Base-by-base conservation (phyloP, 2,329 filamentous ascomycete genomes). In the Diplodia intermedia region DNA sequence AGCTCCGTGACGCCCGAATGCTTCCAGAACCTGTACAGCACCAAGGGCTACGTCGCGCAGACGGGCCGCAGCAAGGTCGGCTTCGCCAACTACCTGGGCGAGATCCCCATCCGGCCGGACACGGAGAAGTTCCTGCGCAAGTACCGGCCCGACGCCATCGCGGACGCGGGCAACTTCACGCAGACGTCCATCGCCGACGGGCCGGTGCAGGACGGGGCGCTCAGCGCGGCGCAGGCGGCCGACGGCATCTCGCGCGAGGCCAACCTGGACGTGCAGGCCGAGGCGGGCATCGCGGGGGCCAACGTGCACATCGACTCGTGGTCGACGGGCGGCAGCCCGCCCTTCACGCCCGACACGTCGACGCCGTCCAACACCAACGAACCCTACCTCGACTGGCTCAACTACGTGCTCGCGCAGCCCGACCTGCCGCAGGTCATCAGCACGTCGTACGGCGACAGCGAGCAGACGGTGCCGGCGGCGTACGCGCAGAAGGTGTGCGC, bases 361-460 rank as follows among this genome's bases (percentile, higher is more conserved):
- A 57, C 52, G 3, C 71, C 81, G 12, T 33, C 62, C 12, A 66
- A 70, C 40, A 70, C 74, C 5, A 74, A 77, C 65, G 74, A 77
- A 68, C 74, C 73, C 1, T 91, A 91, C 76, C 80, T 91, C 0
- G 82, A 83, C n/a, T 91, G 86, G 80, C 80, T 91, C 6, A 83
- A 86, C 67, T 86, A 87, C 76, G 75, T 90, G 2, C 82, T 89
- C 0, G 77, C 79, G 1, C 83, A 89, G 23, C 76, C 82, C 1
- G 83, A 84, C 23, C 80, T 91, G 1, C 89, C 90, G 0, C 84
- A 87, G 57, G 85, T 88, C n/a, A 85, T 91, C 73, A 86, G 83
- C 65, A 88, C 86, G 12, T 90, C 88, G 0, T 91, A 91, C 75
- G 89, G 88, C 61, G 88, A 91, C 69, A 84, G 87, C 62, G 90